A percentile compares a stretch with the other conserved stretches of the same genome.
Conservation (phyloP, 345 rosid genomes). For the Cardamine occulta region DNA sequence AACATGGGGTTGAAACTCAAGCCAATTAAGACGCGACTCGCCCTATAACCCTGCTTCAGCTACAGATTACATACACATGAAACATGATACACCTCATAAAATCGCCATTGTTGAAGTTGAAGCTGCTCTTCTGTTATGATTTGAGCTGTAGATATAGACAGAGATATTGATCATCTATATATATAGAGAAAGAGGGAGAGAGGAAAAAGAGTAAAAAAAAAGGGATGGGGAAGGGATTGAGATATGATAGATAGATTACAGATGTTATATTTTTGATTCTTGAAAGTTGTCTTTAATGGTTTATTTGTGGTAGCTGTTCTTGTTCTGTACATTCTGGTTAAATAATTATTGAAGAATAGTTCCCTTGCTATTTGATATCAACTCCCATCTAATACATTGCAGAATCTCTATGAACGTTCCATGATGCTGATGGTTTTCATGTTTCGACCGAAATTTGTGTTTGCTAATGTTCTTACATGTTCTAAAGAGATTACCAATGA, state of each 20-base stretch:
- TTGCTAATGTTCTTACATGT: too few relatives aligned
- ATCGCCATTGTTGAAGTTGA: slow-evolving; percentile 28
- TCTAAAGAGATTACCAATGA: too few relatives aligned
- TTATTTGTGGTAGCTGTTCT: slow-evolving; percentile 24
- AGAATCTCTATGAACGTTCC: not conserved
- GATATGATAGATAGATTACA: slow-evolving; percentile 33
- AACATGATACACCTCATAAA: slow-evolving; percentile 29
- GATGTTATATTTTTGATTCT: slow-evolving; percentile 36
- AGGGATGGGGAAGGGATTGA: slow-evolving; percentile 23
- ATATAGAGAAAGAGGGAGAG: not conserved
- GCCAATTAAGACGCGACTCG: slow-evolving; percentile 80
- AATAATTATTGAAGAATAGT: slow-evolving; percentile 26
- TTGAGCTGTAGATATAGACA: slow-evolving; percentile 42
- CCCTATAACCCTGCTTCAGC: slow-evolving; percentile 31
- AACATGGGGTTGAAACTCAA: slow-evolving; percentile 98
- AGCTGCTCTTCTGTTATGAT: slow-evolving; percentile 33
- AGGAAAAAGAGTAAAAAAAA: not conserved
- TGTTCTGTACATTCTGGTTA: slow-evolving; percentile 29
- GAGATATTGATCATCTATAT: slow-evolving; percentile 38
- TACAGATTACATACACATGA: slow-evolving; percentile 9
- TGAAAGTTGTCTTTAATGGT: slow-evolving; percentile 13
- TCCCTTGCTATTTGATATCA: not conserved
- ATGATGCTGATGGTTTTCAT: not conserved
- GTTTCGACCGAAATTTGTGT: too few relatives aligned
- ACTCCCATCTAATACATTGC: not conserved